Evolutionary conservation across 129 eudicot genomes (phyloP).

Genomic region (Tagetes patula): DNA sequence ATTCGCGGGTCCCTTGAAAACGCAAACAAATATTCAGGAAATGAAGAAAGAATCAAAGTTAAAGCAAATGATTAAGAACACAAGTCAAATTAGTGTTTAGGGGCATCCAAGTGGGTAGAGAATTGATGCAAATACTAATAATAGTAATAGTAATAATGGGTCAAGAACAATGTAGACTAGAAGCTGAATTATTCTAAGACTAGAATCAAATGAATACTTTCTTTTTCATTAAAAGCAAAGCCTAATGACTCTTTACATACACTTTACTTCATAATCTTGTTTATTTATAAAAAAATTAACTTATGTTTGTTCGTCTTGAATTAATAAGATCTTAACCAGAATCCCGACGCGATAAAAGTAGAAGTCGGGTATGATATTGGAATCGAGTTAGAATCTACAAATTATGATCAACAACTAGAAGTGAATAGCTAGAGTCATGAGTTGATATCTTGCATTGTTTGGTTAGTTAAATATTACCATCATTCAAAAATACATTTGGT

Average conservation of each 20-base stretch:
- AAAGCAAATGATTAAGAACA: slow-evolving; percentile 26
- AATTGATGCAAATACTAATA: slow-evolving; percentile 33
- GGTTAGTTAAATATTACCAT: no score
- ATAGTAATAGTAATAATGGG: slow-evolving; percentile 27
- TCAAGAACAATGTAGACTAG: slow-evolving; percentile 32
- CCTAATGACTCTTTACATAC: slow-evolving; percentile 27
- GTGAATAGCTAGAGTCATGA: no score
- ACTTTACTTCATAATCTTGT: background rate
- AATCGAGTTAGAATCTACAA: no score
- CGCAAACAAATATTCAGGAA: slow-evolving; percentile 27
- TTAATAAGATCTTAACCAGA: background rate
- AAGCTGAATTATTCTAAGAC: slow-evolving; percentile 29
- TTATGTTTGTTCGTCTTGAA: background rate
- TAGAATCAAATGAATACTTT: slow-evolving; percentile 24
- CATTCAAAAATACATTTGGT: no score
- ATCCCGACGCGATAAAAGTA: no score
- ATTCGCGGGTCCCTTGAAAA: slow-evolving; percentile 25
- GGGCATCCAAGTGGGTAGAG: slow-evolving; percentile 30
- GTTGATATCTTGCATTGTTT: no score
- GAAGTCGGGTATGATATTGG: no score
- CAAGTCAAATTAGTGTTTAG: slow-evolving; percentile 35
- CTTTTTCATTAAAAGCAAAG: slow-evolving; percentile 25
- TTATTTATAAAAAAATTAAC: background rate
- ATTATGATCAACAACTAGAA: no score
- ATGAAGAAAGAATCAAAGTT: slow-evolving; percentile 2